Conservation (phyloP, 1,139 yeast genomes). For the Pichia sp. region DNA sequence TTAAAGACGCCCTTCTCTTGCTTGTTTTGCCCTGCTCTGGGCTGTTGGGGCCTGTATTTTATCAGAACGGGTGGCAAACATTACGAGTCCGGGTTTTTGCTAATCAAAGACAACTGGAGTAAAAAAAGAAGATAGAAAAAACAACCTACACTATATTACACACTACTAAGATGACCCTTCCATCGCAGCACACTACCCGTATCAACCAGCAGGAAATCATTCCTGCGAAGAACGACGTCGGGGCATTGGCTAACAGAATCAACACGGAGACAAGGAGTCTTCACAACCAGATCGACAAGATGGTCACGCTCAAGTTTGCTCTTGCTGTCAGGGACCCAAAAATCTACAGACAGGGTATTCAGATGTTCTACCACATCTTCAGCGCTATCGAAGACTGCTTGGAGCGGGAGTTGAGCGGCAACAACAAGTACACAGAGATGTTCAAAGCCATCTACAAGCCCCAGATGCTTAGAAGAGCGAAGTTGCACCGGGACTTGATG, state of each 20-base stretch:
- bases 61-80: not conserved
- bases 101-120: not conserved
- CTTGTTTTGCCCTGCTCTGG: not conserved
- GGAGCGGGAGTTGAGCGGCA: conserved; percentile 42
- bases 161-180: conserved; percentile 9
- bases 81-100: not conserved
- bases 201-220: conserved; percentile 51
- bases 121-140: not conserved
- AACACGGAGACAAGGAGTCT: conserved; percentile 59
- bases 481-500: conserved; percentile 57
- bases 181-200: conserved; percentile 14
- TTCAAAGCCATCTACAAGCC: conserved; percentile 63
- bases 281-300: conserved; percentile 67
- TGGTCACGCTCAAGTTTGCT: conserved; percentile 66
- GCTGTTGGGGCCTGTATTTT: not conserved
- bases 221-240: conserved; percentile 69
- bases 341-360: conserved; percentile 77
- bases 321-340: conserved; percentile 71
- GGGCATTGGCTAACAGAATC: conserved; percentile 79
- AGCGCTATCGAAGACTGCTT: conserved; percentile 59
- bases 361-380: conserved; percentile 73
- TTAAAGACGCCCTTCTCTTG: not conserved
- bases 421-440: conserved; percentile 42
- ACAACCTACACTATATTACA: not conserved
- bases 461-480: conserved; percentile 58